Evolutionary conservation across 2,329 filamentous ascomycete species (phyloP).

Genomic region (Penicillium concentricum): DNA sequence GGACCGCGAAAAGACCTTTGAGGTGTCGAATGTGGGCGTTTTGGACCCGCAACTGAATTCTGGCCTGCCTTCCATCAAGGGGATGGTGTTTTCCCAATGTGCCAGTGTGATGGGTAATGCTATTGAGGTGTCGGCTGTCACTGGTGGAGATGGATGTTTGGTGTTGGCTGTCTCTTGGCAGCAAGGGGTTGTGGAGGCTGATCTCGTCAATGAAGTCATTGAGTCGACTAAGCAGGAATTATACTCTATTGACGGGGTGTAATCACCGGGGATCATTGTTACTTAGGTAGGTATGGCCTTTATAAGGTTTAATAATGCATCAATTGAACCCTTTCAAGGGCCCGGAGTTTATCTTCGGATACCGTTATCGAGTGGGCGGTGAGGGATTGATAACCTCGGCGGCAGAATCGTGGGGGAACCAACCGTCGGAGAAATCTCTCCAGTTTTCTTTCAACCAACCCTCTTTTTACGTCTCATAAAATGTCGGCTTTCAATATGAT

Average conservation of each 20-base stretch:
- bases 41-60: slow-evolving; percentile 20
- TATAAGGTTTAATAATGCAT: slow-evolving; percentile 7
- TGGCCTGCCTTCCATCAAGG: slow-evolving; percentile 32
- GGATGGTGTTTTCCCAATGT: slow-evolving; percentile 49
- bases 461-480: not conserved
- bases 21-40: slow-evolving; percentile 50
- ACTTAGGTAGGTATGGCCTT: not conserved
- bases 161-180: slow-evolving; percentile 45
- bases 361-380: slow-evolving; percentile 21
- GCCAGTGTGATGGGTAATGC: slow-evolving; percentile 39
- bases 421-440: not conserved
- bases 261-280: not conserved
- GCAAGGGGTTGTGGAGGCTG: slow-evolving; percentile 35
- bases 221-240: slow-evolving; percentile 20
- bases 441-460: not conserved
- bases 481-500: slow-evolving; percentile 38
- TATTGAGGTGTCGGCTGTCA: slow-evolving; percentile 42
- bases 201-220: slow-evolving; percentile 21
- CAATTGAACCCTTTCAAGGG: not conserved
- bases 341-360: not conserved
- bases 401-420: slow-evolving; percentile 28
- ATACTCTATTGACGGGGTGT: not conserved
- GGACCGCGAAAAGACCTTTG: slow-evolving; percentile 39
- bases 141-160: slow-evolving; percentile 47
- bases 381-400: slow-evolving; percentile 15